Evolutionary conservation across 257 asterid species (phyloP).

Genomic region (Sherardia arvensis): DNA sequence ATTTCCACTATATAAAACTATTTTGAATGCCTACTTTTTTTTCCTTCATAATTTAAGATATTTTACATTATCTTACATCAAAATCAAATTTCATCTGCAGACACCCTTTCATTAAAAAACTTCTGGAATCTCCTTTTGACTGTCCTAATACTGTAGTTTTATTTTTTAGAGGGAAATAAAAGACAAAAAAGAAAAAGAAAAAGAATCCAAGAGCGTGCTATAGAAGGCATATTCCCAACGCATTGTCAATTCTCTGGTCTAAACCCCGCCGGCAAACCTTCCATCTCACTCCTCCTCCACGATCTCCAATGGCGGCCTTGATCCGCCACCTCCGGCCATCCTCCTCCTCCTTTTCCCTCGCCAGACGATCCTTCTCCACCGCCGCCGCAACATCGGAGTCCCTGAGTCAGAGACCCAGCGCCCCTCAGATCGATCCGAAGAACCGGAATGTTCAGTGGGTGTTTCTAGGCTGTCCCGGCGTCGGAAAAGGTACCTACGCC

Average conservation of each 20-base stretch:
- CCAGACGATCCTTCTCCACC: slow-evolving; percentile 43
- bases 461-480: slow-evolving; percentile 94
- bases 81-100: too few relatives aligned
- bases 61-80: too few relatives aligned
- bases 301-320: slow-evolving; percentile 65
- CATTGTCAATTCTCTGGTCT: neutral
- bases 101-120: too few relatives aligned
- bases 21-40: too few relatives aligned
- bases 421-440: slow-evolving; percentile 29
- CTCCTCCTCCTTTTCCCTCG: slow-evolving; percentile 18
- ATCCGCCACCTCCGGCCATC: slow-evolving; percentile 62
- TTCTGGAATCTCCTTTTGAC: too few relatives aligned
- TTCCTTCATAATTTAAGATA: too few relatives aligned
- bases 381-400: slow-evolving; percentile 29
- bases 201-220: neutral
- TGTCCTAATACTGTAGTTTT: too few relatives aligned
- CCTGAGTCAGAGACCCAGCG: slow-evolving; percentile 26
- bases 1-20: too few relatives aligned
- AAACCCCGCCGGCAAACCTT: neutral
- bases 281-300: neutral
- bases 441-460: slow-evolving; percentile 78
- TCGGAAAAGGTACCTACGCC: slow-evolving; percentile 95
- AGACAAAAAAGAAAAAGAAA: neutral
- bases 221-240: slow-evolving; percentile 2
- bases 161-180: neutral